Evolutionary conservation across 768 basidiomycete genomes (phyloP).

Genomic region (Mycena pura): DNA sequence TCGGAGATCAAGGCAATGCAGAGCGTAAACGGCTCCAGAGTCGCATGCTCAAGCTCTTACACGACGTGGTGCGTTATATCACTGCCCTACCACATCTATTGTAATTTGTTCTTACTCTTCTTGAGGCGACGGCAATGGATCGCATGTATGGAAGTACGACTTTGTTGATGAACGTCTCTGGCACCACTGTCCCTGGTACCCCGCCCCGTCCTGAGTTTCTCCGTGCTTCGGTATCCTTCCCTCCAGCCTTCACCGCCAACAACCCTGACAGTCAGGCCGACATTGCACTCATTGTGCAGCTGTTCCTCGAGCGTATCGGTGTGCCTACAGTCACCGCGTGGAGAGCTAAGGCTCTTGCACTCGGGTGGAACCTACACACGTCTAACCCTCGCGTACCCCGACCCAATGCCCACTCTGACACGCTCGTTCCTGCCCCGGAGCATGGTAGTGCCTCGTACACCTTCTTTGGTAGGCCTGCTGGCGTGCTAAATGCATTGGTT

Average conservation of each 20-base stretch:
- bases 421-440: too few species aligned
- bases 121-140: slow-evolving; percentile 11
- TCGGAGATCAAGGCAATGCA: not conserved
- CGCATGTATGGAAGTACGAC: slow-evolving; percentile 10
- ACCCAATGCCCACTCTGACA: too few species aligned
- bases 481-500: too few species aligned
- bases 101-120: not conserved
- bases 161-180: slow-evolving; percentile 12
- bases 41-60: not conserved
- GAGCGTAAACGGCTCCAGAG: not conserved
- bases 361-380: not conserved
- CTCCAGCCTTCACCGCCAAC: not conserved
- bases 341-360: not conserved
- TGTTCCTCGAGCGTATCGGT: slow-evolving; percentile 8
- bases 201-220: slow-evolving; percentile 1
- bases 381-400: not conserved
- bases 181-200: slow-evolving; percentile 9
- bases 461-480: too few species aligned
- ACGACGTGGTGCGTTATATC: slow-evolving; percentile 3
- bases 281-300: slow-evolving; percentile 13
- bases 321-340: slow-evolving; percentile 4
- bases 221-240: not conserved
- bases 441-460: too few species aligned
- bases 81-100: not conserved
- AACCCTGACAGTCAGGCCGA: not conserved